Percentiles rank a stretch among this genome's conserved stretches.
Conservation (phyloP, 1,139 yeast species). For the Arxiozyma telluris region DNA sequence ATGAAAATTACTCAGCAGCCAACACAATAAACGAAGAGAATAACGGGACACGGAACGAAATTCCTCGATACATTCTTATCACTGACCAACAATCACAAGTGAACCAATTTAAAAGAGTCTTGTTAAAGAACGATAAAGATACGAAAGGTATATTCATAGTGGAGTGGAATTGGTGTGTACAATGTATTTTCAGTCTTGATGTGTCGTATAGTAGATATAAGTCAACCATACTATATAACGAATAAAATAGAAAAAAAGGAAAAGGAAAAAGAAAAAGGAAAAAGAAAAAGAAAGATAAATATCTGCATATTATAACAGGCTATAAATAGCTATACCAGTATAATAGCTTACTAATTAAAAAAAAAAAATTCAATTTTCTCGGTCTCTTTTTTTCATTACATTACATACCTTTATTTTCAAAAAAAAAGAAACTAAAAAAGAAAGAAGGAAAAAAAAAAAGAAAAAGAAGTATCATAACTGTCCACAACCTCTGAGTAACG, state of each 20-base stretch:
- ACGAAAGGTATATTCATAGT: slow-evolving; percentile 31
- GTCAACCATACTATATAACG: slow-evolving; percentile 29
- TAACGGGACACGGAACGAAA: not conserved
- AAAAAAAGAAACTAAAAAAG: too few relatives aligned
- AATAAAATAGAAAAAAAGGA: slow-evolving; percentile 2
- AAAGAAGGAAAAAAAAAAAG: too few relatives aligned
- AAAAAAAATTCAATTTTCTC: too few relatives aligned
- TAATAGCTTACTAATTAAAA: not conserved
- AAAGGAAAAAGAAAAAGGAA: too few relatives aligned
- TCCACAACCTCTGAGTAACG: too few relatives aligned
- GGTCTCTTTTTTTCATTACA: too few relatives aligned
- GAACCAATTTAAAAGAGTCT: slow-evolving; percentile 33
- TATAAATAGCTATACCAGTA: too few relatives aligned
- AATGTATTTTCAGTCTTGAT: slow-evolving; percentile 45
- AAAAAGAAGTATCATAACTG: too few relatives aligned
- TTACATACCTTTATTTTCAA: too few relatives aligned
- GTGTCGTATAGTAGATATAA: slow-evolving; percentile 22
- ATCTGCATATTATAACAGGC: too few relatives aligned
- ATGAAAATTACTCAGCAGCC: slow-evolving; percentile 8
- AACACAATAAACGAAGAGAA: slow-evolving; percentile 1
- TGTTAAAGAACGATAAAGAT: not conserved
- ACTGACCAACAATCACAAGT: slow-evolving; percentile 35
- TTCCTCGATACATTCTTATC: slow-evolving; percentile 23
- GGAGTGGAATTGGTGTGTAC: slow-evolving; percentile 66
- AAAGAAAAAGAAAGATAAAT: too few relatives aligned